Percentiles rank a stretch among this genome's conserved stretches.
These are phyloP conservation scores for Alternaria conjuncta DNA, from an alignment of 2,329 filamentous ascomycete species.

Conservation along the genomic window DNA sequence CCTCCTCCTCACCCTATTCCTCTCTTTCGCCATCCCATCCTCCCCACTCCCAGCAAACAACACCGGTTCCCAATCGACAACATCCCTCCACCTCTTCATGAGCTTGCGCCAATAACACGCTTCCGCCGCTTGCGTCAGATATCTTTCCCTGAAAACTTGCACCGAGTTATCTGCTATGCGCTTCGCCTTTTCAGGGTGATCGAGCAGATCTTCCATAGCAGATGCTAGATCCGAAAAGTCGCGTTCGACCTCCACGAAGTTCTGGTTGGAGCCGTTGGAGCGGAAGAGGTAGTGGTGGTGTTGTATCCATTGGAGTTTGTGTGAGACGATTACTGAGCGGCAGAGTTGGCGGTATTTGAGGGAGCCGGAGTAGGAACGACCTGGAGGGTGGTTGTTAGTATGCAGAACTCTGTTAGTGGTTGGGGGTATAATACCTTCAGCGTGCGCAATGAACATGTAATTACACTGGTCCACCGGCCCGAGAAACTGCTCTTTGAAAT, in stretches of 20 bases:
- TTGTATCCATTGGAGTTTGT: slow-evolving; percentile 46
- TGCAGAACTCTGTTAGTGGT: neutral
- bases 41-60: slow-evolving; percentile 31
- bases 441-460: slow-evolving; percentile 62
- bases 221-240: slow-evolving; percentile 41
- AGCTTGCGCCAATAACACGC: slow-evolving; percentile 42
- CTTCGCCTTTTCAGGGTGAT: slow-evolving; percentile 41
- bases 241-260: slow-evolving; percentile 45
- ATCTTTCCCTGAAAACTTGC: slow-evolving; percentile 38
- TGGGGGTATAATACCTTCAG: slow-evolving; percentile 52
- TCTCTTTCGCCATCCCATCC: slow-evolving; percentile 15
- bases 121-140: slow-evolving; percentile 41
- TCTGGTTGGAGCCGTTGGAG: slow-evolving; percentile 38
- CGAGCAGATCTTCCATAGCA: slow-evolving; percentile 39
- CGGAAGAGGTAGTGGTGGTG: slow-evolving; percentile 43
- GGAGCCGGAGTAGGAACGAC: slow-evolving; percentile 57
- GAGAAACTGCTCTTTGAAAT: slow-evolving; percentile 51
- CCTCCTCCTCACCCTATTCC: slow-evolving; percentile 30
- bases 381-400: slow-evolving; percentile 27
- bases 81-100: slow-evolving; percentile 31
- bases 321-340: slow-evolving; percentile 43
- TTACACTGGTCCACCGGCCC: slow-evolving; percentile 61
- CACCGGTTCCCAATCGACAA: slow-evolving; percentile 35
- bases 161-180: slow-evolving; percentile 44
- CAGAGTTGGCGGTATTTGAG: slow-evolving; percentile 63